A percentile compares a stretch with the other conserved stretches of the same genome.
Evolutionary conservation across 2,329 filamentous ascomycete species (phyloP).

Genomic region (Chrysoporthe austroafricana): DNA sequence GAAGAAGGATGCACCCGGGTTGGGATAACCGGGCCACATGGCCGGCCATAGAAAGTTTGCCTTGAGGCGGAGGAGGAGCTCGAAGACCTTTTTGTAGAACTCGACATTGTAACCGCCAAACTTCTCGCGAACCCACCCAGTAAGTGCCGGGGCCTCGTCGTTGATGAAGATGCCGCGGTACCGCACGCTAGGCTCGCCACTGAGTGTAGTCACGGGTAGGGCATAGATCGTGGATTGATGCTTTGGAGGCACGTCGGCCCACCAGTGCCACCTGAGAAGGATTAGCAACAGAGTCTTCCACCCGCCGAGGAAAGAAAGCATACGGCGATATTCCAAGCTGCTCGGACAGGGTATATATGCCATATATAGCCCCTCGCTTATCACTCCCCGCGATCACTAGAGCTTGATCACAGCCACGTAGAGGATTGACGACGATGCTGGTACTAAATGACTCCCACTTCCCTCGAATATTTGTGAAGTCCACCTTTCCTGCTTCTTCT

Average conservation of each 20-base stretch:
- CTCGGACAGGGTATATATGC: conserved; percentile 62
- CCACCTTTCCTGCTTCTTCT: conserved; percentile 48
- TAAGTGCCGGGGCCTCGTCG: conserved; percentile 62
- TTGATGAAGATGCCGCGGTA: conserved; percentile 68
- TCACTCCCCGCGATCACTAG: conserved; percentile 63
- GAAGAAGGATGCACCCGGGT: conserved; percentile 60
- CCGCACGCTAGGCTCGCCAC: conserved; percentile 59
- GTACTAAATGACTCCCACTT: conserved; percentile 63
- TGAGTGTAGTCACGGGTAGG: conserved; percentile 48
- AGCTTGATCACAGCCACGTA: conserved; percentile 49
- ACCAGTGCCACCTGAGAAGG: conserved; percentile 57
- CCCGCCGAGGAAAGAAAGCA: conserved; percentile 13
- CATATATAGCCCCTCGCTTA: conserved; percentile 62
- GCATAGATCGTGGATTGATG: conserved; percentile 55
- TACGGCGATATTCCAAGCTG: conserved; percentile 64
- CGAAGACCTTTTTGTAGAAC: conserved; percentile 66
- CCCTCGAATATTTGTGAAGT: conserved; percentile 51
- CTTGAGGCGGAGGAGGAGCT: conserved; percentile 62
- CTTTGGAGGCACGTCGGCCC: conserved; percentile 59
- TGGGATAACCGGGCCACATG: conserved; percentile 60
- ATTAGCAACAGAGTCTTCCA: neutral
- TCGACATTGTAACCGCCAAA: conserved; percentile 44
- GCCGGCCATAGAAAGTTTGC: conserved; percentile 72
- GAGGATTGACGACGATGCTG: conserved; percentile 50
- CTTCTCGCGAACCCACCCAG: conserved; percentile 24